Conservation (phyloP, 345 rosid genomes). For the Eucalyptus marginata region DNA sequence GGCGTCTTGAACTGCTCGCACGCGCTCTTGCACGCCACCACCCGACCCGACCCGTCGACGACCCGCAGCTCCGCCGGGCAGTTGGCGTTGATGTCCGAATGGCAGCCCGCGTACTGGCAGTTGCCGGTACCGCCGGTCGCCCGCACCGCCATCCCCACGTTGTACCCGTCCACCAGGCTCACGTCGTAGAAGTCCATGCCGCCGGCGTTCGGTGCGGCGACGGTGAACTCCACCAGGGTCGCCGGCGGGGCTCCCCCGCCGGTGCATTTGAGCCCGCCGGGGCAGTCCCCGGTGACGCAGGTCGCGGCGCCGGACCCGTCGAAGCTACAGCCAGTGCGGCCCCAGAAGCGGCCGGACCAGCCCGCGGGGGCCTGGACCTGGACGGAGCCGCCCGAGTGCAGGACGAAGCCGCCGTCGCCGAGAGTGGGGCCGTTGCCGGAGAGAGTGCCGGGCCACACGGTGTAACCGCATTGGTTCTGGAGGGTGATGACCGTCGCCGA, state of each 20-base stretch:
- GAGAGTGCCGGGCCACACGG: slow-evolving; percentile 84
- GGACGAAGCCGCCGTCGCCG: slow-evolving; percentile 60
- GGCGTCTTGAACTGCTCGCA: slow-evolving; percentile 68
- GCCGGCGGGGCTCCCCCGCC: slow-evolving; percentile 79
- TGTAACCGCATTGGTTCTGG: slow-evolving; percentile 55
- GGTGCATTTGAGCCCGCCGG: slow-evolving; percentile 40
- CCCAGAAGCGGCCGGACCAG: slow-evolving; percentile 95
- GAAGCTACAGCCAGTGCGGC: slow-evolving; percentile 69
- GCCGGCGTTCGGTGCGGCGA: slow-evolving; percentile 9
- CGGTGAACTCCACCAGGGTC: slow-evolving; percentile 63
- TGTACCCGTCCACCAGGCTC: slow-evolving; percentile 94
- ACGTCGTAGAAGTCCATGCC: slow-evolving; percentile 77
- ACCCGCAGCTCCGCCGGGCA: slow-evolving; percentile 65
- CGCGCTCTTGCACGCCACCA: slow-evolving; percentile 82
- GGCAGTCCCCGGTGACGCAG: slow-evolving; percentile 76
- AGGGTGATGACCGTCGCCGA: slow-evolving; percentile 59
- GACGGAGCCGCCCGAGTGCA: slow-evolving; percentile 38
- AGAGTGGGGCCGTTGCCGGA: slow-evolving; percentile 49
- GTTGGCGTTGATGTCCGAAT: slow-evolving; percentile 43
- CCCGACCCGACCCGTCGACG: slow-evolving; percentile 19
- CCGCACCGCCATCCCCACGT: slow-evolving; percentile 59
- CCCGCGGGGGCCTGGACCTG: slow-evolving; percentile 50
- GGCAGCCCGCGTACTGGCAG: slow-evolving; percentile 75
- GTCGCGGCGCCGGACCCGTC: slow-evolving; percentile 55
- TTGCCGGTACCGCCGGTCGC: slow-evolving; percentile 58